Evolutionary conservation across 2,329 filamentous ascomycete species (phyloP), one percentile per base, ranked within the genome.

Genomic region (Calycina herbarum): DNA sequence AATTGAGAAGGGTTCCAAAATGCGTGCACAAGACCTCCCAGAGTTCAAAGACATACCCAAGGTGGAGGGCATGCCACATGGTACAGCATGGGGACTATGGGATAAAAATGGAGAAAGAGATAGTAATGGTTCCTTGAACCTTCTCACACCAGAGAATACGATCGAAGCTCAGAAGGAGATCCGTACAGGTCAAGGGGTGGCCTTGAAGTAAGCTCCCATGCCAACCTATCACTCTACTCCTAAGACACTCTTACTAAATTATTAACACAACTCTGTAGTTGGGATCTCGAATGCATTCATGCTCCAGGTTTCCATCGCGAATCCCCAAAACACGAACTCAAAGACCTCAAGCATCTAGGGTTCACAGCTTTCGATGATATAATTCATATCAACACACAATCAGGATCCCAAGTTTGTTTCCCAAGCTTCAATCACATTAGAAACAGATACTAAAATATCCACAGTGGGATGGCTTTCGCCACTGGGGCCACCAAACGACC

Each of bases 361-460:
- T 65, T 69, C 67, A 38, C n/a, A 81, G 70, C 87, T 40, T 87
- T 88, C 71, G 86, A 89, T 72, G 82, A 83, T 70, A 69, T 74
- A 1, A 78, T 82, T 65, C 73, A 77, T 6, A 73, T 83, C 65
- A 84, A 84, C 72, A 83, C 81, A 2, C 81, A 83, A 67, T 76
- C 73, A 40, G 76, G 76, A 13, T 78, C 74, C 38, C 81, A 82
- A 68, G 59, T 61, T 20, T 3, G 42, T 54, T 15, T n/a, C 17
- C 15, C 29, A 17, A 17, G 20, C 20, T 20, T 20, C 20, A 20
- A 20, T 20, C 20, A 20, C 20, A 20, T 20, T 20, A 20, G 20
- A 20, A 20, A 20, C 20, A 20, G 20, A 20, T 20, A 20, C 20
- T 20, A 20, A 20, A 20, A 20, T 20, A 20, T 20, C 20, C 73